Percentiles rank a stretch among this genome's conserved stretches.
These are phyloP conservation scores for Cystofilobasidium macerans DNA, from an alignment of 768 basidiomycete species.

Conservation along the genomic window DNA sequence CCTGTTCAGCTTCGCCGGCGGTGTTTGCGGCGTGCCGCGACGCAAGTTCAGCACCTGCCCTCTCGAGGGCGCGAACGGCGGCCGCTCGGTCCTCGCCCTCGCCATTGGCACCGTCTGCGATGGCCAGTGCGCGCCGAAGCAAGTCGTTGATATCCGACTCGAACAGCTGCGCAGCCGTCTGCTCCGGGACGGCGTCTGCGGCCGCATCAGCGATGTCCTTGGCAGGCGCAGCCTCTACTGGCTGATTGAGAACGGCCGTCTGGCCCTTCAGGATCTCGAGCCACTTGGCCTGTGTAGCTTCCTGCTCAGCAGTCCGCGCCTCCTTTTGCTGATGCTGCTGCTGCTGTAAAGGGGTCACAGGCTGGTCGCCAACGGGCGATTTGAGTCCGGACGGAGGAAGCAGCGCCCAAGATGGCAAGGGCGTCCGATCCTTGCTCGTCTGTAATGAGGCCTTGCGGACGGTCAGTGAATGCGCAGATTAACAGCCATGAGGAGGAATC, in stretches of 20 bases:
- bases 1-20: too few relatives aligned
- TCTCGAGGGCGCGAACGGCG: too few relatives aligned
- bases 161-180: too few relatives aligned
- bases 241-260: neutral
- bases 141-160: too few relatives aligned
- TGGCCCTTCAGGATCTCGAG: neutral
- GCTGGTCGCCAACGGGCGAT: neutral
- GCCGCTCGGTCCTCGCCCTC: too few relatives aligned
- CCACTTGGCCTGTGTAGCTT: neutral
- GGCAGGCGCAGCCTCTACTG: neutral
- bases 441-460: neutral
- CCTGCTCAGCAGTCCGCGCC: neutral
- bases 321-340: neutral
- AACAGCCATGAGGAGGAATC: neutral
- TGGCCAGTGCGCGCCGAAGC: too few relatives aligned
- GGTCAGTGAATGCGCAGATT: too few relatives aligned
- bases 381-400: neutral
- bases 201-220: neutral
- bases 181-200: neutral
- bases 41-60: too few relatives aligned
- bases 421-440: constrained; percentile 12
- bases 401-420: constrained; percentile 18
- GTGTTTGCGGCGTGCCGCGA: too few relatives aligned
- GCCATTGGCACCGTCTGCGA: too few relatives aligned
- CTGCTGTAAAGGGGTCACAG: neutral